These are phyloP conservation scores for Brassica nigra DNA, from an alignment of 345 rosid genomes.

Conservation along the genomic window DNA sequence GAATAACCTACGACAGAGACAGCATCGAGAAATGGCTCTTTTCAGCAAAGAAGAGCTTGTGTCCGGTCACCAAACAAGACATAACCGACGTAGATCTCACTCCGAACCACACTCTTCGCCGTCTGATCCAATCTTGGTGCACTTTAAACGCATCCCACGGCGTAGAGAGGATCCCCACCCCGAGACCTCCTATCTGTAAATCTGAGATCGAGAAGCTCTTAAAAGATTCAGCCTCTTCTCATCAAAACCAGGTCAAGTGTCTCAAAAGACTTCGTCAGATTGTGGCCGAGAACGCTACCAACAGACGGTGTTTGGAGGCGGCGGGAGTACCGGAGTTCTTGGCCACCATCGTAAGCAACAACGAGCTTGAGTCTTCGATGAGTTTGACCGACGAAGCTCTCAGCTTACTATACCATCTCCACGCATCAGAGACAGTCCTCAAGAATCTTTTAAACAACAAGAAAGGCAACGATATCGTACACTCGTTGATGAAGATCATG, in stretches of 20 bases:
- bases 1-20: slow-evolving; percentile 70
- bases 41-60: slow-evolving; percentile 50
- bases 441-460: slow-evolving; percentile 50
- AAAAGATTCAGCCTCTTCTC: slow-evolving; percentile 49
- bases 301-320: slow-evolving; percentile 69
- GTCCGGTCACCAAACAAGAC: slow-evolving; percentile 75
- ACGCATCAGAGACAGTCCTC: slow-evolving; percentile 61
- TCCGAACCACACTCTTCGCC: slow-evolving; percentile 84
- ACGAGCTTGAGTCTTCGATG: slow-evolving; percentile 24
- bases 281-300: slow-evolving; percentile 54
- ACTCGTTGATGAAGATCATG: slow-evolving; percentile 58
- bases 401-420: slow-evolving; percentile 57
- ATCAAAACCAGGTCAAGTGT: slow-evolving; percentile 49
- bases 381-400: slow-evolving; percentile 59
- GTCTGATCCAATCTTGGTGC: slow-evolving; percentile 94
- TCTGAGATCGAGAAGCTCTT: slow-evolving; percentile 64
- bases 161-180: slow-evolving; percentile 85
- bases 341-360: slow-evolving; percentile 42
- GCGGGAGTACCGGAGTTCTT: slow-evolving; percentile 75
- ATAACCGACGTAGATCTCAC: slow-evolving; percentile 62
- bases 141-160: slow-evolving; percentile 77
- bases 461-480: slow-evolving; percentile 49
- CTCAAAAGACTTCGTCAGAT: slow-evolving; percentile 56
- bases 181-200: slow-evolving; percentile 65
- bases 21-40: slow-evolving; percentile 74